Percentiles rank a stretch among this genome's conserved stretches.
phyloP scores from a whole-genome alignment of 257 asterid species.

The Ocimum tenuiflorum region DNA sequence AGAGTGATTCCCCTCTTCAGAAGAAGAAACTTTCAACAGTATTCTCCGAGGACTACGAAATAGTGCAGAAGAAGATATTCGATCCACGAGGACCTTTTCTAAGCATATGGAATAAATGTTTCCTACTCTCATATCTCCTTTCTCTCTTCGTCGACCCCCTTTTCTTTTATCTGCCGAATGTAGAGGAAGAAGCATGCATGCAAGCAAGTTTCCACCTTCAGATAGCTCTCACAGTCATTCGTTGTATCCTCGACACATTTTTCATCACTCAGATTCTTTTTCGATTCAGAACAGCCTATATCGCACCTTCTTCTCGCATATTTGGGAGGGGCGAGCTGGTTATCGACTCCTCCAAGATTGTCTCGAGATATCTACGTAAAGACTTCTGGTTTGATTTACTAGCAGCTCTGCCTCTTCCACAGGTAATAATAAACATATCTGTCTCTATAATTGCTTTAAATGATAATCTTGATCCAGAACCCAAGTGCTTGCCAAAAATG shows the following conservation, averaged over 20 bases:
- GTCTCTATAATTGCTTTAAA: background rate
- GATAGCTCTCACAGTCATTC: slow-evolving; percentile 41
- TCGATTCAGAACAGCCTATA: slow-evolving; percentile 53
- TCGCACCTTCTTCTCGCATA: slow-evolving; percentile 66
- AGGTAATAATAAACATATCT: slow-evolving; percentile 27
- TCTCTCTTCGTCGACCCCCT: slow-evolving; percentile 62
- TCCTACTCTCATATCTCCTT: slow-evolving; percentile 41
- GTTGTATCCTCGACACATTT: slow-evolving; percentile 41
- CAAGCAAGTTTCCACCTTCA: slow-evolving; percentile 38
- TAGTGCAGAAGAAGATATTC: slow-evolving; percentile 39
- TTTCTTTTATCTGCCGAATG: slow-evolving; percentile 51
- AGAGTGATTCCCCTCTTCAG: slow-evolving; percentile 5
- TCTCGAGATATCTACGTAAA: slow-evolving; percentile 41
- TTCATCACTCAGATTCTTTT: slow-evolving; percentile 43
- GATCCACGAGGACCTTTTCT: slow-evolving; percentile 54
- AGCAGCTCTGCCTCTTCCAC: slow-evolving; percentile 72
- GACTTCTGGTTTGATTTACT: slow-evolving; percentile 49
- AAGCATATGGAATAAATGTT: slow-evolving; percentile 48
- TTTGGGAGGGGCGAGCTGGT: slow-evolving; percentile 71
- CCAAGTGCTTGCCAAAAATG: too few species aligned
- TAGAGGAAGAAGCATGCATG: slow-evolving; percentile 44
- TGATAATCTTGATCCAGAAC: background rate
- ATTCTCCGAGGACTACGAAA: slow-evolving; percentile 55
- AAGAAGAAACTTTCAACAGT: slow-evolving; percentile 53
- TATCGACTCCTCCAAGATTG: slow-evolving; percentile 47